Base-by-base conservation (phyloP, 305 asterid genomes). In the Solanum aculeatissimum region DNA sequence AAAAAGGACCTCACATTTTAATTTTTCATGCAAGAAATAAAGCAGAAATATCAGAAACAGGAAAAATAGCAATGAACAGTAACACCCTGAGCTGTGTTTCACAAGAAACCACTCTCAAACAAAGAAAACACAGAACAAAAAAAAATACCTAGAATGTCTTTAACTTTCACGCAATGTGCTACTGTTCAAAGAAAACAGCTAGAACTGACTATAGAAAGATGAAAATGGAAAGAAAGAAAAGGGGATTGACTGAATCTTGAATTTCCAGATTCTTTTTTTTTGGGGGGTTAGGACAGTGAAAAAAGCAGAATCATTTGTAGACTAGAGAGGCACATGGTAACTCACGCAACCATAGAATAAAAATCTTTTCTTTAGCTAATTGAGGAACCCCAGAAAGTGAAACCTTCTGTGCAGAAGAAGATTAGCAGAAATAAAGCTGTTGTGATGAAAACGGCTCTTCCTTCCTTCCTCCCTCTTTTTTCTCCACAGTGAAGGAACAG, bases 371-470 rank as follows among this genome's bases (percentile, higher is more conserved):
- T 47, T 57, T 42, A 78, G n/a, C 14, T 7, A 0, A 32, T 54
- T 78, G 83, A 78, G 68, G 83, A 78, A 54, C 68, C 83, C 68
- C 83, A 54, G 86, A 84, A 87, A 87, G 65, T 51, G 85, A 85
- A 81, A 69, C 71, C 66, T 29, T 12, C 79, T 68, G 83, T 66
- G 51, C 29, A n/a, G 54, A 70, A 70, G 51, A 70, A 70, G 54
- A 70, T 70, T 70, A 70, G 79, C 79, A 70, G 35, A 71, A 69
- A 85, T 89, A 92, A 89, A 82, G 90, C 87, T 88, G 91, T 70
- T 84, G 68, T 77, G 68, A 87, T 91, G 98, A 94, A 91, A 93
- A 89, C 94, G 95, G 96, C 95, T 81, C 88, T 84, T 90, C 94
- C 88, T 90, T 89, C 85, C 47, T 21, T 38, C 81, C 85, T 85